These are phyloP conservation scores for Neolentinus lepideus DNA, from an alignment of 1,284 basidiomycete species.

Conservation along the genomic window DNA sequence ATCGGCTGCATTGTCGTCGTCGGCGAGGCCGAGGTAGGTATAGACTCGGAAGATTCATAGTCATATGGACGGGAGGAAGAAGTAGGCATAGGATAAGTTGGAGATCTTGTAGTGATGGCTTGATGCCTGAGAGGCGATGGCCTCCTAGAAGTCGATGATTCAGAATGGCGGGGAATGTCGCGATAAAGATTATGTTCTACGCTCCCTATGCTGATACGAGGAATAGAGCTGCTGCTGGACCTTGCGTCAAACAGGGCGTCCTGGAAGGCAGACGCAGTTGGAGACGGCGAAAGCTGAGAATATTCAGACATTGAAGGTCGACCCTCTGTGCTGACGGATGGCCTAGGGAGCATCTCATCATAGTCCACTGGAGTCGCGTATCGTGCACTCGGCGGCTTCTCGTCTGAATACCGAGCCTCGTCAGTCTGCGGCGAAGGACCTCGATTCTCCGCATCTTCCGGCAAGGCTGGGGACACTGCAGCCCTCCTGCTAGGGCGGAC, in stretches of 20 bases:
- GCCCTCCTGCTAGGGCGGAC: slow-evolving; percentile 19
- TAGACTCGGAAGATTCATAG: background rate
- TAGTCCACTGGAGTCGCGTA: slow-evolving; percentile 10
- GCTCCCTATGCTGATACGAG: slow-evolving; percentile 15
- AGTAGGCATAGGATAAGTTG: background rate
- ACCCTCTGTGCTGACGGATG: slow-evolving; percentile 27
- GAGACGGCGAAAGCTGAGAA: slow-evolving; percentile 39
- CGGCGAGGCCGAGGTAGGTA: background rate
- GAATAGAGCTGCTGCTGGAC: slow-evolving; percentile 6
- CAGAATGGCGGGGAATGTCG: background rate
- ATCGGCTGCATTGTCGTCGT: background rate
- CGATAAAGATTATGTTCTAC: background rate
- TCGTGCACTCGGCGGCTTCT: slow-evolving; percentile 19
- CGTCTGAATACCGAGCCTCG: slow-evolving; percentile 32
- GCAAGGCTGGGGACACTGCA: background rate
- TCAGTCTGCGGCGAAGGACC: slow-evolving; percentile 20
- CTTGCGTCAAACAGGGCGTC: slow-evolving; percentile 36
- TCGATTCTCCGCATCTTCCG: slow-evolving; percentile 11
- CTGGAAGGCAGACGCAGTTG: slow-evolving; percentile 65
- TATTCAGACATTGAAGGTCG: slow-evolving; percentile 50
- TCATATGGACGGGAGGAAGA: background rate
- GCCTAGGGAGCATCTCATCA: slow-evolving; percentile 19
- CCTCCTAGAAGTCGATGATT: background rate
- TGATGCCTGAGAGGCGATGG: background rate
- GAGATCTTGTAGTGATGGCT: background rate